Base-by-base conservation (phyloP, 139 green algal species). In the Tetradesmus lagerheimii region DNA sequence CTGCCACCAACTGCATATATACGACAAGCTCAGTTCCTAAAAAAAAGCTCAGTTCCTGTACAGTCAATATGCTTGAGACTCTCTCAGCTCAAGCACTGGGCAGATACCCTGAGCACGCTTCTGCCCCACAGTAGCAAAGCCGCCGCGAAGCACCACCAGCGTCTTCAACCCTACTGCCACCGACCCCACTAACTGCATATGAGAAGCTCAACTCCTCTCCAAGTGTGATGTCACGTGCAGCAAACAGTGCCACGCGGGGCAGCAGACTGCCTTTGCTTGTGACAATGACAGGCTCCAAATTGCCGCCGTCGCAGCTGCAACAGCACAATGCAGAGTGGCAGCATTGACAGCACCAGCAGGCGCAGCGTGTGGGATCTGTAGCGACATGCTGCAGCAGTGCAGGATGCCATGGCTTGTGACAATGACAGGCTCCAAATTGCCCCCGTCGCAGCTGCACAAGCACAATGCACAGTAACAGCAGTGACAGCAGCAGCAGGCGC, bases 161-260 rank as follows among this genome's bases (percentile, higher is more conserved):
- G n/a, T n/a, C n/a, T n/a, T n/a, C n/a, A n/a, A n/a, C n/a, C n/a
- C n/a, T 39, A 23, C 43, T 89, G 84, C 64, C 41, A 38, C 37
- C 25, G 41, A n/a, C 62, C 8, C 57, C 38, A 27, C 37, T 43
- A 31, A 35, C 64, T 16, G 95, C 95, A 82, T 97, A 97, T 1
- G 31, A 20, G 31, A 93, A 96, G 0, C 94, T 97, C 1, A 97
- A 74, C 89, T 97, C 95, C 43, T 95, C 93, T 0, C 92, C 93
- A 2, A 37, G 1, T 0, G 23, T 3, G 1, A 97, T 91, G 23
- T 93, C 67, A 0, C 85, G 38, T 5, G 80, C 38, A 0, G 95
- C 92, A 88, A 96, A 93, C 4, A 97, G 76, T 1, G 88, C 90
- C 0, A 95, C 89, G 0, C 84, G 62, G 0, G 95, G 95, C 9